A percentile compares a stretch with the other conserved stretches of the same genome.
Evolutionary conservation across 1,284 basidiomycete genomes (phyloP).

Genomic region (Marasmius oreades): DNA sequence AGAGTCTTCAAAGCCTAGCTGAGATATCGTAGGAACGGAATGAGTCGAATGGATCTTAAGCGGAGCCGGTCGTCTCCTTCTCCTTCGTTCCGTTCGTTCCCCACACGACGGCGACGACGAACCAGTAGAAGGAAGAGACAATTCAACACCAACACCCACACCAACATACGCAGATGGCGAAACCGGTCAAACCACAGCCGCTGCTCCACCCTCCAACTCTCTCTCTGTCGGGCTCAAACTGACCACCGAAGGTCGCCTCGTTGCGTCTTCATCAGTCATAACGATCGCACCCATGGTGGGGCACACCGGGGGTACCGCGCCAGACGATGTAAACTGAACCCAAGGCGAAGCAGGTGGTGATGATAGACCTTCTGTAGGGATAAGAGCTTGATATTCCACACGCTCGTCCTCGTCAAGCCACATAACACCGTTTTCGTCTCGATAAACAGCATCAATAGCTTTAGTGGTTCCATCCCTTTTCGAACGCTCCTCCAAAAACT

Average conservation of each 20-base stretch:
- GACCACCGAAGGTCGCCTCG: background rate
- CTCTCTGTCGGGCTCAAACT: background rate
- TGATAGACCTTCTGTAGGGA: conserved; percentile 21
- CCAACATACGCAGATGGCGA: background rate
- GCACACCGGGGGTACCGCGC: background rate
- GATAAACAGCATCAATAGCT: conserved; percentile 44
- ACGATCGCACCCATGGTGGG: background rate
- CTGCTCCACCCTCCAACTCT: background rate
- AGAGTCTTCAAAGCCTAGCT: conserved; percentile 11
- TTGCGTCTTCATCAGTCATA: background rate
- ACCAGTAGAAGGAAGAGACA: background rate
- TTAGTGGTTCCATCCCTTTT: conserved; percentile 21
- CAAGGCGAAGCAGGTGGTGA: background rate
- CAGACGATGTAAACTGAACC: background rate
- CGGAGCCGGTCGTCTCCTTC: conserved; percentile 14
- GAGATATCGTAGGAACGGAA: background rate
- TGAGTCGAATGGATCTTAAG: conserved; percentile 10
- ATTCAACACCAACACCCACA: background rate
- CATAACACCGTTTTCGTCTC: conserved; percentile 55
- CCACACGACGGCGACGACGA: background rate
- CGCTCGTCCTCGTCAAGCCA: conserved; percentile 72
- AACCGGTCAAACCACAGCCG: background rate
- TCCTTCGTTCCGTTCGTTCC: conserved; percentile 2
- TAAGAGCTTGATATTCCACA: conserved; percentile 60
- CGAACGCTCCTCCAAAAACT: conserved; percentile 53